Percentiles rank a stretch among this genome's conserved stretches.
Evolutionary conservation across 495 filamentous ascomycete genomes (phyloP).

Genomic region (Xylaria castorea): DNA sequence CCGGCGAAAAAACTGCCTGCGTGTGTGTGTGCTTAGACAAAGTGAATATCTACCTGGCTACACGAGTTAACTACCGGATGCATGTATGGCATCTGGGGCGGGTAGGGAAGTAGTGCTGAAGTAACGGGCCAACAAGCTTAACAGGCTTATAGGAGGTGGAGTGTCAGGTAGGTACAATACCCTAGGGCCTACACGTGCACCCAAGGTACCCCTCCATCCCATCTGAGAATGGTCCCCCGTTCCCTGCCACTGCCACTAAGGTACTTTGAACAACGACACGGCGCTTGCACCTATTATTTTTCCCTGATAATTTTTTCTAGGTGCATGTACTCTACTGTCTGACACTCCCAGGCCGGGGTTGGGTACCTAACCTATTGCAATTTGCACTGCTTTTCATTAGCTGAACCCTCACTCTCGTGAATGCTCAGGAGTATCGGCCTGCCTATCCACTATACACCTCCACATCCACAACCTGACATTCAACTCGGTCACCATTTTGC

Average conservation of each 20-base stretch:
- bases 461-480: conserved; percentile 24
- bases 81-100: neutral
- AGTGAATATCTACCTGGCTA: neutral
- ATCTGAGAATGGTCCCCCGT: conserved; percentile 8
- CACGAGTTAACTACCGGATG: neutral
- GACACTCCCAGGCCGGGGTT: conserved; percentile 7
- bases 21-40: neutral
- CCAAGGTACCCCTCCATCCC: conserved; percentile 10
- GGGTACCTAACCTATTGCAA: conserved; percentile 17
- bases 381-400: conserved; percentile 25
- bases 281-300: neutral
- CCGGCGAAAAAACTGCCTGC: neutral
- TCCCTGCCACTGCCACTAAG: too few relatives aligned
- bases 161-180: neutral
- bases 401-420: conserved; percentile 29
- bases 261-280: neutral
- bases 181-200: conserved; percentile 16
- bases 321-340: conserved; percentile 13
- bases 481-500: conserved; percentile 19
- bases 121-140: neutral
- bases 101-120: neutral
- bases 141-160: neutral
- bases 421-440: neutral
- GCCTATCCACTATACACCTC: conserved; percentile 2
- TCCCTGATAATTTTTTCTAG: conserved; percentile 21